These are phyloP conservation scores for Amaranthus cruentus DNA, from an alignment of 148 eudicot species.

Conservation along the genomic window DNA sequence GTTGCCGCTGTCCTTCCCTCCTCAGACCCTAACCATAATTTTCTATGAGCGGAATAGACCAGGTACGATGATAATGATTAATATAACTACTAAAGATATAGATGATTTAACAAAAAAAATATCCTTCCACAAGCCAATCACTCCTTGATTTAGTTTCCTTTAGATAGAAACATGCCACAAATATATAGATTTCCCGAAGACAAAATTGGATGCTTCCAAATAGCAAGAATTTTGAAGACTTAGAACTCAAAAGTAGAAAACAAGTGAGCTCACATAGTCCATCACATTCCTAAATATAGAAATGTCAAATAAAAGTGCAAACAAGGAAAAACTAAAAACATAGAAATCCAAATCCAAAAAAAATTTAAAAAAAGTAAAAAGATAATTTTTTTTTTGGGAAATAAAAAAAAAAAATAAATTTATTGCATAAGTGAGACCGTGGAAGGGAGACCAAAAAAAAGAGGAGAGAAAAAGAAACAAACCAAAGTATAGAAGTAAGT, in stretches of 20 bases:
- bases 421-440: conserved; percentile 22
- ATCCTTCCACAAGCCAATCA: not conserved
- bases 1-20: too few relatives aligned
- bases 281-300: not conserved
- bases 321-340: not conserved
- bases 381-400: not conserved
- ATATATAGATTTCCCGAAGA: not conserved
- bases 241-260: not conserved
- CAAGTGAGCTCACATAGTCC: not conserved
- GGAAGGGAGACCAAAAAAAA: conserved; percentile 10
- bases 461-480: conserved; percentile 17
- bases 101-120: too few relatives aligned
- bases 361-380: not conserved
- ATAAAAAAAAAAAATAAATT: conserved; percentile 4
- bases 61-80: too few relatives aligned
- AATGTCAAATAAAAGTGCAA: conserved; percentile 1
- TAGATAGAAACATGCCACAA: not conserved
- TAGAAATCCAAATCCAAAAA: not conserved
- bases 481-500: not conserved
- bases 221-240: not conserved
- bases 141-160: not conserved
- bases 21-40: too few relatives aligned
- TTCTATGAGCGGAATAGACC: too few relatives aligned
- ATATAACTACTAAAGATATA: too few relatives aligned
- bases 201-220: conserved; percentile 7